phyloP scores from a whole-genome alignment of 129 eudicot species.

The Chrysanthemum seticuspe region DNA sequence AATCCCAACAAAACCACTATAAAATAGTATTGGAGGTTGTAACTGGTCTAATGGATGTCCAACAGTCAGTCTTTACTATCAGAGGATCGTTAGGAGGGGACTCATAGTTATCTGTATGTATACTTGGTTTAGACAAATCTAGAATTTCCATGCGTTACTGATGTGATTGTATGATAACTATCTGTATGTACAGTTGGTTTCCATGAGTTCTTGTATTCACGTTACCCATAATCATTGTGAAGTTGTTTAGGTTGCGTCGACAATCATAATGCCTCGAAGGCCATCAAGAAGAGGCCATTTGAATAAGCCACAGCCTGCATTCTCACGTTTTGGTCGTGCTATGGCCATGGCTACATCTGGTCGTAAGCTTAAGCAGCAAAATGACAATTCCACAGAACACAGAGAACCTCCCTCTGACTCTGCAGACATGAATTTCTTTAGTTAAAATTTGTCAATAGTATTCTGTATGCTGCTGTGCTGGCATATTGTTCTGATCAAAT shows the following conservation, averaged over 20 bases:
- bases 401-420: constrained; percentile 21
- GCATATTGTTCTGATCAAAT: background rate
- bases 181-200: background rate
- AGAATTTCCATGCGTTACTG: background rate
- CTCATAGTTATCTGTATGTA: too few relatives aligned
- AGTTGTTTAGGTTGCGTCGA: constrained; percentile 4
- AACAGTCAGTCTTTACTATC: too few relatives aligned
- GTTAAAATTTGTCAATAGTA: background rate
- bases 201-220: background rate
- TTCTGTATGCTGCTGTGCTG: too few relatives aligned
- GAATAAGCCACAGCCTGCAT: constrained; percentile 42
- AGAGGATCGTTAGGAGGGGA: too few relatives aligned
- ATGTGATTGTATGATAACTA: background rate
- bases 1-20: too few relatives aligned
- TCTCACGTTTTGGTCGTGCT: constrained; percentile 68
- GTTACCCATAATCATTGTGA: background rate
- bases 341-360: constrained; percentile 36
- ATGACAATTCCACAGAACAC: constrained; percentile 5
- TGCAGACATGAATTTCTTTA: constrained; percentile 32
- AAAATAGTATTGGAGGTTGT: too few relatives aligned
- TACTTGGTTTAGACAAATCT: background rate
- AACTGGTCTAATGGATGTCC: too few relatives aligned
- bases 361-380: constrained; percentile 36
- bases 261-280: constrained; percentile 57
- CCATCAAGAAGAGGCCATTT: constrained; percentile 41